Evolutionary conservation across 768 basidiomycete species (phyloP).

Genomic region (Kwoniella europaea): DNA sequence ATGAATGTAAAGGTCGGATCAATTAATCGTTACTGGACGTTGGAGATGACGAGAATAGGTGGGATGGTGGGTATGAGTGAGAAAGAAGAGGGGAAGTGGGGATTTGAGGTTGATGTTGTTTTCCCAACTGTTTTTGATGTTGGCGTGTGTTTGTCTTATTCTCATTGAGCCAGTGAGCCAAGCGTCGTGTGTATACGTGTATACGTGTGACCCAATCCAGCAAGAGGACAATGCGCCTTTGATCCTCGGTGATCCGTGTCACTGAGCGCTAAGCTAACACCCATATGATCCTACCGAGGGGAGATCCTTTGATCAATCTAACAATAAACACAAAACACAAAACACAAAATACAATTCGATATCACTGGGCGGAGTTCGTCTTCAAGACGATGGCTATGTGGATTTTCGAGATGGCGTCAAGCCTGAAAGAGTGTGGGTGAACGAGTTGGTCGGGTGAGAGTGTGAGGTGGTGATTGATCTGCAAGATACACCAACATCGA

Average conservation of each 20-base stretch:
- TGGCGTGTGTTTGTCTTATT: not conserved
- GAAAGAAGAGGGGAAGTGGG: not conserved
- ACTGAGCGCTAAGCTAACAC: not conserved
- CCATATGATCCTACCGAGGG: not conserved
- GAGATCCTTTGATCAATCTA: not conserved
- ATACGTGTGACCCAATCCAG: not conserved
- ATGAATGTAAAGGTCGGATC: not conserved
- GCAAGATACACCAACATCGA: not conserved
- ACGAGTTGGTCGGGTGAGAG: constrained; percentile 11
- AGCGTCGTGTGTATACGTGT: not conserved
- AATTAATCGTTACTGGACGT: not conserved
- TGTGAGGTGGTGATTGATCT: constrained; percentile 4
- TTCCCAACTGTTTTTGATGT: not conserved
- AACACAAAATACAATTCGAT: not conserved
- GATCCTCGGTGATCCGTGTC: constrained; percentile 3
- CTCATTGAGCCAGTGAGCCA: not conserved
- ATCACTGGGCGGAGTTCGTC: not conserved
- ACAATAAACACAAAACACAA: not conserved
- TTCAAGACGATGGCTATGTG: not conserved
- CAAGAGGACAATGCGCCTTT: constrained; percentile 5
- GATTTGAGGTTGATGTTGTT: not conserved
- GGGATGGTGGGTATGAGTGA: not conserved
- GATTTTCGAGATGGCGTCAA: not conserved
- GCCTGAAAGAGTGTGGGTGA: constrained; percentile 9
- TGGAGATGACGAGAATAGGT: not conserved